Evolutionary conservation across 345 rosid species (phyloP).

Genomic region (Moricandia arvensis): DNA sequence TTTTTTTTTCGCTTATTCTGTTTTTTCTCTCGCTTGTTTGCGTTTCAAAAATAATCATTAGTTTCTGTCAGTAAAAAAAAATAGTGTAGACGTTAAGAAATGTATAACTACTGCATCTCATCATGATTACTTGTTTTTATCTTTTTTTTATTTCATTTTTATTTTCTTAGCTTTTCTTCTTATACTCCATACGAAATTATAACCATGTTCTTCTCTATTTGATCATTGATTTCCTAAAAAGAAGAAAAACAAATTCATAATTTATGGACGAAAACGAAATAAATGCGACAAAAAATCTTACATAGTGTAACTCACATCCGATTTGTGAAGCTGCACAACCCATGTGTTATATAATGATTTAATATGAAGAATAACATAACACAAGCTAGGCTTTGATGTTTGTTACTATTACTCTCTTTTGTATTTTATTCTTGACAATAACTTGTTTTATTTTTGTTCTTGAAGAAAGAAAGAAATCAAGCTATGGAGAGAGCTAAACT

Average conservation of each 20-base stretch:
- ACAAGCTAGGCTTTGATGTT: conserved; percentile 31
- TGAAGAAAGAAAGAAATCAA: conserved; percentile 16
- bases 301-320: conserved; percentile 33
- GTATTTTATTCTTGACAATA: neutral
- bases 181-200: conserved; percentile 25
- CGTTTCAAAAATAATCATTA: conserved; percentile 34
- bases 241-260: conserved; percentile 6
- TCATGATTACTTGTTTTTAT: conserved; percentile 33
- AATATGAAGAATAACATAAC: conserved; percentile 30
- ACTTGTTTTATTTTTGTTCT: neutral
- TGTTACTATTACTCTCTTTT: conserved; percentile 19
- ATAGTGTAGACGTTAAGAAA: conserved; percentile 28
- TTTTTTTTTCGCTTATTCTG: conserved; percentile 17
- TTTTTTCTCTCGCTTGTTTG: conserved; percentile 29
- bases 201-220: conserved; percentile 38
- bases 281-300: conserved; percentile 22
- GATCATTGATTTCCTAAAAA: conserved; percentile 28
- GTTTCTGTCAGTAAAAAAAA: conserved; percentile 20
- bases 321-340: conserved; percentile 39
- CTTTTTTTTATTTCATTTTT: neutral
- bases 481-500: conserved; percentile 88
- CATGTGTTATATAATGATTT: conserved; percentile 37
- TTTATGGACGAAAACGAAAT: conserved; percentile 32
- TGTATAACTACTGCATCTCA: conserved; percentile 34
- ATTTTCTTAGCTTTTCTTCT: conserved; percentile 24